A percentile compares a stretch with the other conserved stretches of the same genome.
These are phyloP conservation scores for Coffea eugenioides DNA, from an alignment of 257 asterid species.

Conservation along the genomic window DNA sequence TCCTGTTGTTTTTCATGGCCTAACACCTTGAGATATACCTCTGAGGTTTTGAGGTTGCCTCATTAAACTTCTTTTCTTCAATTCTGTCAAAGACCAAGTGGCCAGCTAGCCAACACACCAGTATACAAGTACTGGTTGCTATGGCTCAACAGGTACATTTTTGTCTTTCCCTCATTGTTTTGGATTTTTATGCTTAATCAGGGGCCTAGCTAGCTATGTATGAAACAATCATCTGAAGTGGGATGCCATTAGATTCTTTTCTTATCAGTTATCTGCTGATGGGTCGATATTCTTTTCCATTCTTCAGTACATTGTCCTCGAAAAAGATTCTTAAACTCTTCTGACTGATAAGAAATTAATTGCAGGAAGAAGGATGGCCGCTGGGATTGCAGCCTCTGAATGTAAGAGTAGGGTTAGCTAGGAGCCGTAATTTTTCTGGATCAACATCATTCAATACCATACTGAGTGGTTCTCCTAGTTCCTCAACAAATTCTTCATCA, in stretches of 20 bases:
- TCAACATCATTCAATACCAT: constrained; percentile 50
- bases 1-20: constrained; percentile 9
- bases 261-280: background rate
- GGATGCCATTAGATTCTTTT: background rate
- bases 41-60: constrained; percentile 10
- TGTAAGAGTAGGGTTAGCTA: constrained; percentile 41
- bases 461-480: constrained; percentile 35
- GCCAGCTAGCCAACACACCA: background rate
- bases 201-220: background rate
- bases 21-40: constrained; percentile 3
- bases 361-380: constrained; percentile 62
- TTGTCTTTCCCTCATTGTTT: background rate
- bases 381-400: constrained; percentile 51
- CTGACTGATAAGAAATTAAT: constrained; percentile 29
- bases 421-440: constrained; percentile 33
- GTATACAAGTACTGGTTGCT: constrained; percentile 6
- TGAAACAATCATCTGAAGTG: constrained; percentile 2
- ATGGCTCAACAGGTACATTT: constrained; percentile 33
- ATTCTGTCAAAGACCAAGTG: constrained; percentile 1
- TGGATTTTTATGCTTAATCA: background rate
- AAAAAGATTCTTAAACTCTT: constrained; percentile 6
- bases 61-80: constrained; percentile 3
- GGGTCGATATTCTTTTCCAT: constrained; percentile 3
- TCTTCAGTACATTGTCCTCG: background rate
- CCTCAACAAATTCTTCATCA: constrained; percentile 43